A percentile compares a stretch with the other conserved stretches of the same genome.
Evolutionary conservation across 495 filamentous ascomycete species (phyloP).

Genomic region (Neurospora sp.): DNA sequence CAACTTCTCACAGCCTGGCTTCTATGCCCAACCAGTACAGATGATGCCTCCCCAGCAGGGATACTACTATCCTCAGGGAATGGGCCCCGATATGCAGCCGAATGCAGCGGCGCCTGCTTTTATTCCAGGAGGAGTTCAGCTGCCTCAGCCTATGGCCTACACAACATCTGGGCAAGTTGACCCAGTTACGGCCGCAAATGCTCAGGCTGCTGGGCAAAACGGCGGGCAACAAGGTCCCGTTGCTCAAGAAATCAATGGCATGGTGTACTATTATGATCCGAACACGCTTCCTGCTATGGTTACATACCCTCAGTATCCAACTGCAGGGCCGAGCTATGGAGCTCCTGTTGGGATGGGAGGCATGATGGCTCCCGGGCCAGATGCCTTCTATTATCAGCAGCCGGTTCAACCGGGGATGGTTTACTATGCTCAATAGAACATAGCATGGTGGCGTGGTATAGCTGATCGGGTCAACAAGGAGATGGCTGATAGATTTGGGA

Average conservation of each 20-base stretch:
- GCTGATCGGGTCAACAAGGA: neutral
- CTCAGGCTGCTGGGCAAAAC: slow-evolving; percentile 13
- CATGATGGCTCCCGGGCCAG: slow-evolving; percentile 65
- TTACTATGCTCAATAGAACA: slow-evolving; percentile 35
- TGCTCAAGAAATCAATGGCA: slow-evolving; percentile 86
- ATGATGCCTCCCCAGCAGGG: slow-evolving; percentile 44
- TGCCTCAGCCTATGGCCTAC: slow-evolving; percentile 36
- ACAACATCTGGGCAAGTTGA: slow-evolving; percentile 32
- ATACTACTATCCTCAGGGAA: slow-evolving; percentile 45
- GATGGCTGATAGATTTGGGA: neutral
- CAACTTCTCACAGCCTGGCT: slow-evolving; percentile 51
- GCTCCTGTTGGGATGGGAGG: slow-evolving; percentile 61
- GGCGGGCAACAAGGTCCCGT: slow-evolving; percentile 56
- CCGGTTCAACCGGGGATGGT: slow-evolving; percentile 48
- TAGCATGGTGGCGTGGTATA: neutral
- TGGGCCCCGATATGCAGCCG: slow-evolving; percentile 41
- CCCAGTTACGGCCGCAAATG: slow-evolving; percentile 12
- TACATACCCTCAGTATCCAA: slow-evolving; percentile 38
- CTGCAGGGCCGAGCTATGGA: slow-evolving; percentile 37
- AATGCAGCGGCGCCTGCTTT: slow-evolving; percentile 48
- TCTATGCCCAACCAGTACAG: slow-evolving; percentile 48
- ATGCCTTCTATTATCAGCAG: slow-evolving; percentile 67
- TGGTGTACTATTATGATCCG: slow-evolving; percentile 88
- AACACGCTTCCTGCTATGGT: slow-evolving; percentile 54
- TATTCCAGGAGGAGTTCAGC: slow-evolving; percentile 43